Evolutionary conservation across 306 rosid genomes (phyloP).

Genomic region (Gillenia trifoliata): DNA sequence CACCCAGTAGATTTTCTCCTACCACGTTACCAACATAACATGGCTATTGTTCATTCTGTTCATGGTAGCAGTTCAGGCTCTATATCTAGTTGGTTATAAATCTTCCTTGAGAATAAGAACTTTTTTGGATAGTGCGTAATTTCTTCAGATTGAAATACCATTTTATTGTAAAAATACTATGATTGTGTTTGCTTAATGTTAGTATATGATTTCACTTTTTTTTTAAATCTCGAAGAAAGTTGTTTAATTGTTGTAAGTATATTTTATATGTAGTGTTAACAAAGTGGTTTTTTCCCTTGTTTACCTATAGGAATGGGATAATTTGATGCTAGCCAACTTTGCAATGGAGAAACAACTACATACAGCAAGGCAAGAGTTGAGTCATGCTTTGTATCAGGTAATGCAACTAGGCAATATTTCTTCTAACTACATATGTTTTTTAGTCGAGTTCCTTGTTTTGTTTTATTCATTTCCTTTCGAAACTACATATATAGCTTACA

Average conservation of each 20-base stretch:
- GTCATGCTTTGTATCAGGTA: slow-evolving; percentile 97
- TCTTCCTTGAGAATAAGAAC: background rate
- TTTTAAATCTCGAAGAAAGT: background rate
- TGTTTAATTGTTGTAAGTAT: background rate
- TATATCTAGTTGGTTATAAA: background rate
- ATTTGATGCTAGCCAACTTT: slow-evolving; percentile 77
- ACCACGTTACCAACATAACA: background rate
- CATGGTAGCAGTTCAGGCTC: background rate
- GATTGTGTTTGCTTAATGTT: background rate
- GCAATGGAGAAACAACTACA: slow-evolving; percentile 91
- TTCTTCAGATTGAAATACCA: background rate
- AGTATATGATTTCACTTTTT: background rate
- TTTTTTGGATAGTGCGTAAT: background rate
- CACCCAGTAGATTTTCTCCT: background rate
- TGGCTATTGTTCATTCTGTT: background rate
- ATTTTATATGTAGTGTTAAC: background rate
- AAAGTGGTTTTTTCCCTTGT: background rate
- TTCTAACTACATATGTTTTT: background rate
- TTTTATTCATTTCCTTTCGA: background rate
- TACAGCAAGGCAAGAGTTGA: slow-evolving; percentile 91
- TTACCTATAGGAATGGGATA: slow-evolving; percentile 83
- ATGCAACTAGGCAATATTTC: background rate
- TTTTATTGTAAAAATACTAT: background rate
- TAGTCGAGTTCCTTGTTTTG: background rate
- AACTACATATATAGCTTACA: background rate